Conservation (phyloP, 768 basidiomycete genomes). For the Hygrophoropsis aurantiaca region DNA sequence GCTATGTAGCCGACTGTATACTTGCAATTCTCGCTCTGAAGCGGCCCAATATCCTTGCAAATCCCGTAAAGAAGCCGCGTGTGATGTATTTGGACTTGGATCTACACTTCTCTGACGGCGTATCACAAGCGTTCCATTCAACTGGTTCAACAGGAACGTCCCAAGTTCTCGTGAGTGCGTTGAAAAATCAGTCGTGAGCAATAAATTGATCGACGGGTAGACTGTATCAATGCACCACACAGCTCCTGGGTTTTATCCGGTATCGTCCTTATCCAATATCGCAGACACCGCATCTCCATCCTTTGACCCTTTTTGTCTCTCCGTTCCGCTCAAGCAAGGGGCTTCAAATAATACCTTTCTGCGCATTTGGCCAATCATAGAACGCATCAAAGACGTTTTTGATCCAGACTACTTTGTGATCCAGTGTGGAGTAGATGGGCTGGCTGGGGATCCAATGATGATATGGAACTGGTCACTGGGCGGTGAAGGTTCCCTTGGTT, state of each 20-base stretch:
- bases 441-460: slow-evolving; percentile 81
- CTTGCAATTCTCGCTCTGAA: slow-evolving; percentile 77
- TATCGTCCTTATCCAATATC: slow-evolving; percentile 49
- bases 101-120: slow-evolving; percentile 88
- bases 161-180: slow-evolving; percentile 47
- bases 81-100: slow-evolving; percentile 93
- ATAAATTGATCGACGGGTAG: slow-evolving; percentile 35
- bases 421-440: slow-evolving; percentile 86
- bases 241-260: slow-evolving; percentile 82
- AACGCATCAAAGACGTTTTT: slow-evolving; percentile 59
- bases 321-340: slow-evolving; percentile 75
- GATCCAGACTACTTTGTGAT: slow-evolving; percentile 76
- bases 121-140: slow-evolving; percentile 71
- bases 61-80: slow-evolving; percentile 44
- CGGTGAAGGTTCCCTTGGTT: slow-evolving; percentile 61
- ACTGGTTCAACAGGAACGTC: slow-evolving; percentile 33
- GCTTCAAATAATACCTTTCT: slow-evolving; percentile 63
- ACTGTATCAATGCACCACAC: slow-evolving; percentile 87
- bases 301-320: slow-evolving; percentile 68
- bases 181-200: no score
- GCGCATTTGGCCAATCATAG: slow-evolving; percentile 64
- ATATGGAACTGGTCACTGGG: slow-evolving; percentile 72
- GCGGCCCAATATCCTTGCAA: slow-evolving; percentile 25
- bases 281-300: slow-evolving; percentile 34
- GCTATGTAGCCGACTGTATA: slow-evolving; percentile 90